Evolutionary conservation across 2,329 filamentous ascomycete genomes (phyloP), one percentile per base, ranked within the genome.

Genomic region (Sordariomycetes sp.): DNA sequence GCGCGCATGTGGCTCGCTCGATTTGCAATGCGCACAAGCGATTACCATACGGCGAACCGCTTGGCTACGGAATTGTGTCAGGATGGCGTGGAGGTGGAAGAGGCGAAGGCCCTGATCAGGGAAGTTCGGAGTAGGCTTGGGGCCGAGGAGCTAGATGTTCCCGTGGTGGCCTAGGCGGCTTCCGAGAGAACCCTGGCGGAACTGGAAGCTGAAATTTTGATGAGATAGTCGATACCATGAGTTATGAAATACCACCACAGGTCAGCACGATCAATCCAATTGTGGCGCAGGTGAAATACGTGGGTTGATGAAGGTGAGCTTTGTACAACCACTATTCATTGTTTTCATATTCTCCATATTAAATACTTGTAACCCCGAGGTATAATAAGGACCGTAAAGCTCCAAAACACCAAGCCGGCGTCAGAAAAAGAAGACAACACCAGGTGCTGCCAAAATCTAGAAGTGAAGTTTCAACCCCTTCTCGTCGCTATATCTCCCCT

Each of bases 1-100:
- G 92, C 92, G 6, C 74, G 92, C 16, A 77, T 95, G 68, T 98
- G 92, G 92, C 74, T 98, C 37, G 92, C 92, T 12, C 76, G 79
- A 36, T 82, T 80, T 61, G 82, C 86, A 10, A 82, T 94, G 62
- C 71, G 75, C 24, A 74, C 72, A 9, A 78, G 79, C 25, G 86
- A 94, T 55, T 85, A 85, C 47, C 66, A 70, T 21, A 73, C 82
- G 15, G 86, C 86, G 4, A 82, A 83, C 59, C 76, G 86, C 41
- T 63, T 96, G 27, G 88, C 87, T 1, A 86, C 81, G 40, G 92
- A 98, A 59, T 65, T 98, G 30, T 95, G 88, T 54, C 86, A 95
- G 58, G 92, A 98, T 57, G 92, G 92, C 1, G 80, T 93, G 18
- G 92, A 96, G 58, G 86, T 96, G 3, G 92, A 98, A 54, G 92